These are phyloP conservation scores for Metroxylon sagu DNA, from an alignment of 176 grass and related monocot genomes.

Conservation along the genomic window DNA sequence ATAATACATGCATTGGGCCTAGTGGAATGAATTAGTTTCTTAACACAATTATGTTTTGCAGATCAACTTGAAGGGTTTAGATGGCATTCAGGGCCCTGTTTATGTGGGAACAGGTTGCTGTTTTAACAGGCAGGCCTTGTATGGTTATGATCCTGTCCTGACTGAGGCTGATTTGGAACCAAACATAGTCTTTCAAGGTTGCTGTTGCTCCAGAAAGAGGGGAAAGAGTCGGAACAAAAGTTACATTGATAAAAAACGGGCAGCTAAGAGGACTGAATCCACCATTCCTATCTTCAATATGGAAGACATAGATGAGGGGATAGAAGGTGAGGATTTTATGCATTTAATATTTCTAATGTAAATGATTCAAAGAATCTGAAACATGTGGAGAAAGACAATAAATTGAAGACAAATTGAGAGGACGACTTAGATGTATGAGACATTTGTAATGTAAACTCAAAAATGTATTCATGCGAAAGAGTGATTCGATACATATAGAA, in stretches of 20 bases:
- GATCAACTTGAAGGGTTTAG: constrained; percentile 97
- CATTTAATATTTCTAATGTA: no score
- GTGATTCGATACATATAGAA: no score
- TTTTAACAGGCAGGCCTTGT: constrained; percentile 86
- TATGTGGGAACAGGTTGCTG: constrained; percentile 90
- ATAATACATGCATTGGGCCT: background rate
- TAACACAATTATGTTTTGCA: constrained; percentile 30
- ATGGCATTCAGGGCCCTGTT: constrained; percentile 88
- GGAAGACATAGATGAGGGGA: constrained; percentile 97
- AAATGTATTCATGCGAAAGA: no score
- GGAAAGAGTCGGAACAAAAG: constrained; percentile 52
- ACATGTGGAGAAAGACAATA: no score
- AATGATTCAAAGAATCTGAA: no score
- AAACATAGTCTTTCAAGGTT: constrained; percentile 87
- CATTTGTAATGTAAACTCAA: no score
- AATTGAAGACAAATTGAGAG: no score
- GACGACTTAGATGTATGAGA: no score
- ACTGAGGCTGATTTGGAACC: constrained; percentile 96
- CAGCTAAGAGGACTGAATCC: constrained; percentile 97
- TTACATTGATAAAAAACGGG: constrained; percentile 90
- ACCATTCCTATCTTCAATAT: constrained; percentile 99
- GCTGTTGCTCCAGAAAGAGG: constrained; percentile 95
- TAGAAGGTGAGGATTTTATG: constrained; percentile 59
- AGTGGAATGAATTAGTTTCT: constrained; percentile 1
- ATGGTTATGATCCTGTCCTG: constrained; percentile 87